A percentile compares a stretch with the other conserved stretches of the same genome.
phyloP scores from a whole-genome alignment of 2,329 filamentous ascomycete genomes.

The Aureobasidium sp. region DNA sequence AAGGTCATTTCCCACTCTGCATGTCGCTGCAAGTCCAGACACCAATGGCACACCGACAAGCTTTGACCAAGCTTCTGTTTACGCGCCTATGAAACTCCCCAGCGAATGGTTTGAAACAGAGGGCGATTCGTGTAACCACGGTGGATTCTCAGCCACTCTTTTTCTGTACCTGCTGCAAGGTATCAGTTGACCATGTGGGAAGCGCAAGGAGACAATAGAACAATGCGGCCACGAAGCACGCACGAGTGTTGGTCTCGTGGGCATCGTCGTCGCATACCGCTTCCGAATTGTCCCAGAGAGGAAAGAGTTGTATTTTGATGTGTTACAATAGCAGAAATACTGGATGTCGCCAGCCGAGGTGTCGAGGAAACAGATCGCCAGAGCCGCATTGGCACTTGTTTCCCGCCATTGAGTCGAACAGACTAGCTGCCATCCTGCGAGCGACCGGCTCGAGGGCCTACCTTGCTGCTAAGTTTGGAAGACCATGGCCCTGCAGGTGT shows the following conservation, averaged over 20 bases:
- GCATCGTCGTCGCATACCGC: not conserved
- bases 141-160: not conserved
- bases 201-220: not conserved
- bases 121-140: not conserved
- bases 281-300: not conserved
- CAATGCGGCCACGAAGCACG: not conserved
- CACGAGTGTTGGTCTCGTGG: not conserved
- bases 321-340: not conserved
- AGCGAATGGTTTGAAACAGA: not conserved
- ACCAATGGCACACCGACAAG: not conserved
- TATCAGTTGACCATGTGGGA: conserved; percentile 1
- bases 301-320: not conserved
- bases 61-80: not conserved
- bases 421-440: not conserved
- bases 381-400: not conserved
- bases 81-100: conserved; percentile 6
- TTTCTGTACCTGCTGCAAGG: not conserved
- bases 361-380: not conserved
- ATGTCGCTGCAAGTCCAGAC: not conserved
- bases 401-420: not conserved
- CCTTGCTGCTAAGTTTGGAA: not conserved
- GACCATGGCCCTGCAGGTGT: not conserved
- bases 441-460: not conserved
- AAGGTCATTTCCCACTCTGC: not conserved
- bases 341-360: not conserved